Base-by-base conservation (phyloP, 2,329 filamentous ascomycete genomes). In the Alternaria triticimaculans region DNA sequence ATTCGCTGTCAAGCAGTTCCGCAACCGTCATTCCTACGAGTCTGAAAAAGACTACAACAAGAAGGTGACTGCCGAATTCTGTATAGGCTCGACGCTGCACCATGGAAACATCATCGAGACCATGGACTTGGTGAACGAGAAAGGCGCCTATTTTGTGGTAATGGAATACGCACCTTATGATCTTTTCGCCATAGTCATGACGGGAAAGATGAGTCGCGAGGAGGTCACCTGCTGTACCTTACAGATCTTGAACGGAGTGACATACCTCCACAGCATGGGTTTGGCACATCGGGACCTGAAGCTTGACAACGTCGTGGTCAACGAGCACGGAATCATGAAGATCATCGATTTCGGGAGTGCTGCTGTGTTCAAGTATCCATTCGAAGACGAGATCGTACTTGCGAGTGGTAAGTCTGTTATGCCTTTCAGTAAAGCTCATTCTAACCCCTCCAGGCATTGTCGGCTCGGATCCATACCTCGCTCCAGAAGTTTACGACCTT, bases 21-120 rank as follows among this genome's bases (percentile, higher is more conserved):
- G 96, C 57, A 90, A 95, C 58, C 89, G 93, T 33, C 95, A 99
- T 80, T 90, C 92, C 0, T 97, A 97, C 81, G 96, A 99, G 81
- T 93, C 91, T 2, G 92, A 97, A 77, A 93, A 92, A 74, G 96
- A 98, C 71, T 99, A 99, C 76, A 93, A 94, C 71, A 99, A 99
- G 82, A 99, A 99, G 79, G 89, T 99, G 50, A 99, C 96, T 1
- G 95, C 96, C 3, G 96, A 99, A 77, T 99, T 99, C 80, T 99
- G 96, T 78, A 95, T 99, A 71, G 96, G 96, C 12, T 98, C 95
- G 3, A 97, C 96, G 0, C 84, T 99, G 41, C 96, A 98, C 75
- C 96, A 99, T 75, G 95, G 96, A 73, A 99, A 99, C 78, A 94
- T 99, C 71, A 98, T 99, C 73, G 96, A 99, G 80, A 98, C 96